phyloP scores from a whole-genome alignment of 208 protist genomes.

The Acanthamoeba divionensis region DNA sequence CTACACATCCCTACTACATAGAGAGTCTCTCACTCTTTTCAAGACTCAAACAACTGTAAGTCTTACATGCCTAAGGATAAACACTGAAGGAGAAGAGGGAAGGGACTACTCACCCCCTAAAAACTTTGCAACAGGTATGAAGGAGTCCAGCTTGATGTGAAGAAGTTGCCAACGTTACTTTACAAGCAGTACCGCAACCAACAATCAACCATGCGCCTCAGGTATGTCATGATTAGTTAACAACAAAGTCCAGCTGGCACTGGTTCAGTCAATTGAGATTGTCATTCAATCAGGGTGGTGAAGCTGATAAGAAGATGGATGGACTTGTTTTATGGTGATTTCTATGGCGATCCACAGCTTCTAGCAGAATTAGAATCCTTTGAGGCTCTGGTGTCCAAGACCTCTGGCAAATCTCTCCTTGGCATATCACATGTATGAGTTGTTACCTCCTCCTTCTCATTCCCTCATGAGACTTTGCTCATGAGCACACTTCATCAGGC shows the following conservation, averaged over 20 bases:
- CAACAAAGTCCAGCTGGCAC: background rate
- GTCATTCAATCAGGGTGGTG: background rate
- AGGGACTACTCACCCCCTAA: background rate
- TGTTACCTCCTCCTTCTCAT: background rate
- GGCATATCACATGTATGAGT: background rate
- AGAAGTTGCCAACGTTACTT: background rate
- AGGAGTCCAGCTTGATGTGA: background rate
- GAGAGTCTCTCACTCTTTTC: background rate
- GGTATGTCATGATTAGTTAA: background rate
- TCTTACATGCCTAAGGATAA: background rate
- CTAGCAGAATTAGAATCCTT: background rate
- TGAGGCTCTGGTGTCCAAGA: background rate
- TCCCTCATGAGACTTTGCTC: background rate
- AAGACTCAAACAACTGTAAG: background rate
- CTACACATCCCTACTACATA: conserved; percentile 8
- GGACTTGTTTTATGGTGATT: background rate
- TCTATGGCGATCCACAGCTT: background rate
- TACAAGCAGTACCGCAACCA: background rate
- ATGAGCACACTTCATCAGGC: background rate
- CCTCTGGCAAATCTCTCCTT: background rate
- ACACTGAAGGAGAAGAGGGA: background rate
- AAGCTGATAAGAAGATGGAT: background rate
- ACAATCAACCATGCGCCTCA: background rate
- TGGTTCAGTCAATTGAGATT: background rate
- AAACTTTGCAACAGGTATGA: background rate